Conservation (phyloP, 129 eudicot species). For the Chrysanthemum lavandulifolium region DNA sequence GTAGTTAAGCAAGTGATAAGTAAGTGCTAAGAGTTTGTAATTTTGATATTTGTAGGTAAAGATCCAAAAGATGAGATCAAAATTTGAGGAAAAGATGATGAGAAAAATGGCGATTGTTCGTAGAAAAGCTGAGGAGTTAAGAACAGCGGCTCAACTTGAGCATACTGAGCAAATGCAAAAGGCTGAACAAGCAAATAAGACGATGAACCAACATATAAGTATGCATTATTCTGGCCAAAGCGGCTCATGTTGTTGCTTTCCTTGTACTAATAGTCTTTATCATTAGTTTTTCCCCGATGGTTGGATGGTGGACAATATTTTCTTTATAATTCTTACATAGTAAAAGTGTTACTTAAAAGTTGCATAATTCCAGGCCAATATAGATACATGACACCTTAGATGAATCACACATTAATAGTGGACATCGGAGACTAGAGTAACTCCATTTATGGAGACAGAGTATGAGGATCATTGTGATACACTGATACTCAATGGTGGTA, state of each 20-base stretch:
- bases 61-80: conserved; percentile 49
- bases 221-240: conserved; percentile 9
- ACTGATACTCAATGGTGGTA: too few relatives aligned
- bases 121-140: conserved; percentile 15
- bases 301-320: neutral
- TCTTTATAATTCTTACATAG: neutral
- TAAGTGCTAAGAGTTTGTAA: neutral
- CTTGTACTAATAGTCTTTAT: conserved; percentile 18
- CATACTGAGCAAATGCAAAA: conserved; percentile 58
- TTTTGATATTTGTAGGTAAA: too few relatives aligned
- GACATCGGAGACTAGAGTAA: too few relatives aligned
- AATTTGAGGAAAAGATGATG: conserved; percentile 69
- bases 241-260: conserved; percentile 47
- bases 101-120: conserved; percentile 67
- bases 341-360: too few relatives aligned
- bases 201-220: conserved; percentile 25
- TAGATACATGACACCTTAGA: too few relatives aligned
- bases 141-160: too few relatives aligned
- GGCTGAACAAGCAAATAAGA: conserved; percentile 39
- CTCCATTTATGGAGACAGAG: too few relatives aligned
- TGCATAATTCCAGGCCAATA: too few relatives aligned
- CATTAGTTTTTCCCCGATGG: neutral
- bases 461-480: too few relatives aligned
- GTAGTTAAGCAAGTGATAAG: neutral
- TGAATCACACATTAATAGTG: too few relatives aligned